These are phyloP conservation scores for Protea cynaroides DNA, from an alignment of 164 flowering plant species.

Conservation along the genomic window DNA sequence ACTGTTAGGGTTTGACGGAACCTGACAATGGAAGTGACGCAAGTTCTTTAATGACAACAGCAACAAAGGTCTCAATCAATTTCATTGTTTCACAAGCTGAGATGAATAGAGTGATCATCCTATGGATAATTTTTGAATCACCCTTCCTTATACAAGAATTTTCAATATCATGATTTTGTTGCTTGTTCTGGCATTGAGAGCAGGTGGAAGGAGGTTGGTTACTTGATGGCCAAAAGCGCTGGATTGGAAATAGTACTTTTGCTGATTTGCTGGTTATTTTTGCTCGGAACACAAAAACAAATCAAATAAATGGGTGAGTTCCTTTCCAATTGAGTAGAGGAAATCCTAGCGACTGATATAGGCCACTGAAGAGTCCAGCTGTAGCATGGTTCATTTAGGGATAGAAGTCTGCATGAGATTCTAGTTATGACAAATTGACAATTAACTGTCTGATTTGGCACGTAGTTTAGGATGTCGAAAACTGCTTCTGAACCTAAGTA, in stretches of 20 bases:
- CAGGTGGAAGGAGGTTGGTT: constrained; percentile 95
- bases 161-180: not conserved
- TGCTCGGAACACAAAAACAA: constrained; percentile 75
- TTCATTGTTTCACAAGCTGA: not conserved
- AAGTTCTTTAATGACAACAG: constrained; percentile 74
- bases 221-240: constrained; percentile 91
- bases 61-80: constrained; percentile 58
- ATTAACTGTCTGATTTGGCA: too few relatives aligned
- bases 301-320: constrained; percentile 85
- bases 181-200: constrained; percentile 11
- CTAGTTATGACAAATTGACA: too few relatives aligned
- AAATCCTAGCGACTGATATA: not conserved
- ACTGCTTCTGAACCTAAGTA: too few relatives aligned
- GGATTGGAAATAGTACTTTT: constrained; percentile 99
- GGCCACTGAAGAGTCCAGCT: not conserved
- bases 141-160: too few relatives aligned
- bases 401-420: not conserved
- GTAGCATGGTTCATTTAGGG: not conserved
- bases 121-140: too few relatives aligned
- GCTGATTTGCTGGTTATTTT: constrained; percentile 83
- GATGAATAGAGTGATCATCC: too few relatives aligned
- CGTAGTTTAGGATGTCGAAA: too few relatives aligned
- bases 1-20: constrained; percentile 71
- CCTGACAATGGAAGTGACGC: constrained; percentile 98
- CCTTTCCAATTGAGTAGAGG: not conserved